Evolutionary conservation across 2,329 filamentous ascomycete genomes (phyloP), one percentile per base, ranked within the genome.

Genomic region (Lachnellula arida): DNA sequence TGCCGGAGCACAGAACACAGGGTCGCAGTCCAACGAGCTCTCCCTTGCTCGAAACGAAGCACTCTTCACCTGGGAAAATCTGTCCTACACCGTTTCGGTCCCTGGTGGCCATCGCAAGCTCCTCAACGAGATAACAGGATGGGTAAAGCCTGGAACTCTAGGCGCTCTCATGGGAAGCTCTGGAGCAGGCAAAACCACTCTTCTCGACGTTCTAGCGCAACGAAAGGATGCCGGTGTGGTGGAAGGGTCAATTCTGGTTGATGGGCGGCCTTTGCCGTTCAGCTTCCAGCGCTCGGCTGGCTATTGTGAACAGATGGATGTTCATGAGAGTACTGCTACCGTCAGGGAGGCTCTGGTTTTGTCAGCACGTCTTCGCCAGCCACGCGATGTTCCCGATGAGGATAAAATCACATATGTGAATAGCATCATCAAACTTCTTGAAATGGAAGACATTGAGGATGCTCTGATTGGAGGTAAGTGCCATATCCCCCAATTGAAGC

Each of bases 231-330:
- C 92, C 83, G 92, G 92, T 72, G 87, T 95, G 12, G 89, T 96
- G 50, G 83, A 82, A 5, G 92, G 92, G 49, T 88, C 93, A 62
- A 93, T 96, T 84, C 72, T 81, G 9, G 80, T 85, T 8, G 80
- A 85, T 56, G 82, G 82, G 28, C 79, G 78, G 22, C 86, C 84
- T 28, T 83, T 89, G 32, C 89, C 94, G 60, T 78, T 81, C 44
- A 91, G 87, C 0, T 96, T 96, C 79, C 91, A 96, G 72, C 87
- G 91, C 17, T 68, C 66, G 17, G 62, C 67, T 0, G 91, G 91
- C 44, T 96, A 96, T 64, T 91, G 92, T 39, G 90, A 96, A 69
- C 92, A 96, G 71, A 89, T 96, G 68, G 92, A 97, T 80, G 79
- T 96, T 12, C 91, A 96, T 69, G 78, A 96, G 48, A 79, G 86